Conservation (phyloP, 495 filamentous ascomycete genomes). For the Penicillium taxi region DNA sequence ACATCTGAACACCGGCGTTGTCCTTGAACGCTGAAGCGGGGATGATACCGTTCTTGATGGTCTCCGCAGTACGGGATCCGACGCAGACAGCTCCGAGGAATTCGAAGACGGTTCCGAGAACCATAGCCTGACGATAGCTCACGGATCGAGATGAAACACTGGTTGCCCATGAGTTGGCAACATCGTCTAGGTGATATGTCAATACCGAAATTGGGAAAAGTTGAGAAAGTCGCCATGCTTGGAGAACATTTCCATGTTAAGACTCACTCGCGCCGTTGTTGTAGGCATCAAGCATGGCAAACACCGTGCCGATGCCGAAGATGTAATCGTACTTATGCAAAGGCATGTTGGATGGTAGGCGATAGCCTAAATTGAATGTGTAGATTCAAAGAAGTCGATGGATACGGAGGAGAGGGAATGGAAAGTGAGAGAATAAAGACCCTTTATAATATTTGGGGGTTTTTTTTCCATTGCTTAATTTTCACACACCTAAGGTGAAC, state of each 20-base stretch:
- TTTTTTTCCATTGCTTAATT: too few relatives aligned
- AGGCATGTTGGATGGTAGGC: conserved; percentile 38
- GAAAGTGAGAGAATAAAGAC: too few relatives aligned
- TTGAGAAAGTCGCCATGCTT: background rate
- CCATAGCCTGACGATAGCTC: conserved; percentile 59
- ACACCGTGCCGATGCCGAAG: conserved; percentile 68
- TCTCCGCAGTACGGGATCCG: conserved; percentile 51
- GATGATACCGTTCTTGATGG: conserved; percentile 54
- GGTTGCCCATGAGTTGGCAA: conserved; percentile 69
- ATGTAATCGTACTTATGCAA: conserved; percentile 59
- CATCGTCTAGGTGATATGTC: too few relatives aligned
- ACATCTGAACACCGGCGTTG: conserved; percentile 52
- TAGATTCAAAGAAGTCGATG: too few relatives aligned
- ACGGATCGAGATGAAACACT: conserved; percentile 61
- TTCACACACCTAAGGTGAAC: conserved; percentile 1
- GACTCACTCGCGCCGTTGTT: conserved; percentile 60
- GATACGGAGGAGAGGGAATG: too few relatives aligned
- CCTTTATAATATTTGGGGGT: too few relatives aligned
- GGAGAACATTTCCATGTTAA: background rate
- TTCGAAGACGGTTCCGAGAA: conserved; percentile 59
- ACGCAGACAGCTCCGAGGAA: conserved; percentile 51
- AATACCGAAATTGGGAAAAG: background rate
- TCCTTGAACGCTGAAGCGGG: conserved; percentile 38
- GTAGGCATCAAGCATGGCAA: conserved; percentile 66
- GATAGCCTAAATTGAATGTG: too few relatives aligned